Base-by-base conservation (phyloP, 2,329 filamentous ascomycete genomes). In the Nakataea oryzae region DNA sequence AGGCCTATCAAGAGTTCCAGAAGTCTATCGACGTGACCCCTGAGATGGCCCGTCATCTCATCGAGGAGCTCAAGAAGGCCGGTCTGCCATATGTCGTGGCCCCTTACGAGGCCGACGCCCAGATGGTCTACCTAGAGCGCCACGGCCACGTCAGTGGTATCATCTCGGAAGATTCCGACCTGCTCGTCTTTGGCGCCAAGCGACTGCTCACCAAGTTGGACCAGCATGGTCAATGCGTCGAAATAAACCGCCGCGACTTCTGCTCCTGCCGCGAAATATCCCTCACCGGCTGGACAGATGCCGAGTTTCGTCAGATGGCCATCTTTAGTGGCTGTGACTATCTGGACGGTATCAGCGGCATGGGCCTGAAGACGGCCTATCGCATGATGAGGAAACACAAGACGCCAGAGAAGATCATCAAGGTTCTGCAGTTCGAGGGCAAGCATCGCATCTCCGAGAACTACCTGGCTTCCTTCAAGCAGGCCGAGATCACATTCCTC, bases 241-340 rank as follows among this genome's bases (percentile, higher is more conserved):
- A 97, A 77, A 89, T 99, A 72, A 91, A 91, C 69, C 88, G 95
- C 41, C 85, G 85, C 17, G 90, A 97, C 71, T 97, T 99, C 70
- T 89, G 90, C 61, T 86, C 90, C 32, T 96, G 91, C 67, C 87
- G 90, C 59, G 95, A 97, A 66, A 83, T 97, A 59, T 96, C 89
- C 61, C 77, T 99, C 54, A 88, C 91, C 4, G 93, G 93, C 9
- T 99, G 93, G 93, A 89, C 90, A 2, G 93, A 97, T 72, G 80
- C 82, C 12, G 91, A 97, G 67, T 99, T 99, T 69, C 85, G 95
- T 63, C 87, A 86, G 61, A 99, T 99, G 95, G 91, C 93, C 54
- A 99, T 99, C 67, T 77, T 99, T 64, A 96, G 92, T 71, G 95
- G 95, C 9, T 99, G 95, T 72, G 95, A 99, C 72, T 99, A 99